phyloP scores from a whole-genome alignment of 73 alveolate species.

The Paramecium sonneborni region DNA sequence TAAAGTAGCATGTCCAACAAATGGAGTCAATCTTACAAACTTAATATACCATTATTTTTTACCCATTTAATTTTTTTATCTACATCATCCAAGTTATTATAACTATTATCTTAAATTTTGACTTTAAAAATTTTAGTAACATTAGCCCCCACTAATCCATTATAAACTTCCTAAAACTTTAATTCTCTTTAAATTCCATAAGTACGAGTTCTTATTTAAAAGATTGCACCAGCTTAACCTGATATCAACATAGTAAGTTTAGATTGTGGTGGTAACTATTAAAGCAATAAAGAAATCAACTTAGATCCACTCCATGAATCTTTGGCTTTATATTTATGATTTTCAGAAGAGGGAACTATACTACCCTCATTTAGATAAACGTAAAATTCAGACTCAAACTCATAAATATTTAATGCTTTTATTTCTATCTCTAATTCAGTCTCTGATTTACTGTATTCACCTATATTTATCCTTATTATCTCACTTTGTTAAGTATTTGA shows the following conservation, averaged over 20 bases:
- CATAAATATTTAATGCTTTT: background rate
- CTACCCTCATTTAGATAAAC: background rate
- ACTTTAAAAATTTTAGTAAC: background rate
- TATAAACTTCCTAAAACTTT: background rate
- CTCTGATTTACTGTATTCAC: background rate
- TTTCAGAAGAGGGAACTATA: background rate
- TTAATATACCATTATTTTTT: background rate
- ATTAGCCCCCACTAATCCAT: background rate
- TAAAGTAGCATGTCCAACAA: background rate
- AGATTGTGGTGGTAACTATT: background rate
- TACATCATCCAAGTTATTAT: background rate
- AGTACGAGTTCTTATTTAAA: background rate
- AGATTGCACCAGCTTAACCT: background rate
- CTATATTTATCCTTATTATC: background rate
- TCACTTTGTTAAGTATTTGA: background rate
- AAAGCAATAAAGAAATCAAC: background rate
- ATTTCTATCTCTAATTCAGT: background rate
- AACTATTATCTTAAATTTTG: background rate
- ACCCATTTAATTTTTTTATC: background rate
- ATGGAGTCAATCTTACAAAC: background rate
- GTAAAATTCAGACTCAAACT: background rate
- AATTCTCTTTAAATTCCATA: background rate
- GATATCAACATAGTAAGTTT: background rate
- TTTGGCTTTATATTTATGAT: background rate
- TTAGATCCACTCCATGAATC: background rate